Conservation (phyloP, 148 eudicot genomes). For the Chenopodium berlandieri region DNA sequence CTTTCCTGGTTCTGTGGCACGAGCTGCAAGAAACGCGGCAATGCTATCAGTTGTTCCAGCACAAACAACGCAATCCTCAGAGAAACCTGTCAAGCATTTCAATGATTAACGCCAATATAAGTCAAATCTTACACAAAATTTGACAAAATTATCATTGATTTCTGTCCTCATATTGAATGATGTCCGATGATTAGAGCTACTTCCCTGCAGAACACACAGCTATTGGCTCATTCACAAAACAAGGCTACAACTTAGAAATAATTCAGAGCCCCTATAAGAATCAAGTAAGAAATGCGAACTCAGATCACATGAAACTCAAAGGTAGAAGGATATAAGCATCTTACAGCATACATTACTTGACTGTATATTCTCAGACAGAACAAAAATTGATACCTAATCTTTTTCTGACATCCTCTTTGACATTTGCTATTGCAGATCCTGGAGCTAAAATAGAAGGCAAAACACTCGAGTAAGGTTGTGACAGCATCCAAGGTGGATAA, state of each 20-base stretch:
- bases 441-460: constrained; percentile 80
- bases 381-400: constrained; percentile 48
- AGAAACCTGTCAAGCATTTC: constrained; percentile 56
- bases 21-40: constrained; percentile 97
- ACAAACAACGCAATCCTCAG: constrained; percentile 70
- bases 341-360: not conserved
- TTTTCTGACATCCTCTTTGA: constrained; percentile 60
- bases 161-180: too few species aligned
- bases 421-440: constrained; percentile 60
- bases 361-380: not conserved
- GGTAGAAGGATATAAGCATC: not conserved
- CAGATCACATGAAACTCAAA: not conserved
- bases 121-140: not conserved
- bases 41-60: constrained; percentile 99
- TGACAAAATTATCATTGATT: not conserved
- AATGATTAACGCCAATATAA: constrained; percentile 4
- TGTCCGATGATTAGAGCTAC: not conserved
- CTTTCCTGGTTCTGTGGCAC: constrained; percentile 81
- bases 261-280: not conserved
- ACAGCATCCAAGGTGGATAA: constrained; percentile 80
- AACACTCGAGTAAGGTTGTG: constrained; percentile 71
- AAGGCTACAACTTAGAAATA: too few species aligned
- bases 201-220: not conserved
- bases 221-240: not conserved
- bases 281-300: not conserved